Percentiles rank a stretch among this genome's conserved stretches.
These are phyloP conservation scores for Gracilaria domingensis DNA, from an alignment of 23 red algal genomes.

Conservation along the genomic window DNA sequence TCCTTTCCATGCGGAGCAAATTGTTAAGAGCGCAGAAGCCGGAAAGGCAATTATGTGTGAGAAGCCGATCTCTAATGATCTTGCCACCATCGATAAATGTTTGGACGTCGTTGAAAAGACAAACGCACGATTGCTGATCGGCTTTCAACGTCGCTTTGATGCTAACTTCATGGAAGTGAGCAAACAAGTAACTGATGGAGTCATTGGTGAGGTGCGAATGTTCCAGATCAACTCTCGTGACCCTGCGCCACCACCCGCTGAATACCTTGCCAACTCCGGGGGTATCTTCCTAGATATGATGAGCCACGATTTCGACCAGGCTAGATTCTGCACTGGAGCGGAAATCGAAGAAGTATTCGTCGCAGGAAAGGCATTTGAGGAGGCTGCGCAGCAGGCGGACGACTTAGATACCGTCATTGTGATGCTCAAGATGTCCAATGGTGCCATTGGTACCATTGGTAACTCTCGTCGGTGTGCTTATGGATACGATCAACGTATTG, in stretches of 20 bases:
- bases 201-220: slow-evolving; percentile 86
- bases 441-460: slow-evolving; percentile 91
- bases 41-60: slow-evolving; percentile 99
- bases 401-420: slow-evolving; percentile 91
- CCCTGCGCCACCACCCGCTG: slow-evolving; percentile 95
- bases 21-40: slow-evolving; percentile 80
- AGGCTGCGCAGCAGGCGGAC: slow-evolving; percentile 77
- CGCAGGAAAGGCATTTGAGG: slow-evolving; percentile 80
- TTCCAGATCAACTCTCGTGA: slow-evolving; percentile 92
- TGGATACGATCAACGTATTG: slow-evolving; percentile 98
- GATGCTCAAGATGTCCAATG: slow-evolving; percentile 94
- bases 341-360: slow-evolving; percentile 89
- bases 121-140: slow-evolving; percentile 89
- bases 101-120: slow-evolving; percentile 82
- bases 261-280: slow-evolving; percentile 91
- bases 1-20: slow-evolving; percentile 93
- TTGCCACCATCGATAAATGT: slow-evolving; percentile 86
- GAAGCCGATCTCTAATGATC: slow-evolving; percentile 92
- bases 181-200: slow-evolving; percentile 74
- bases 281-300: slow-evolving; percentile 94
- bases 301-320: slow-evolving; percentile 98
- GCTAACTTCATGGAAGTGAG: slow-evolving; percentile 83
- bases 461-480: slow-evolving; percentile 87
- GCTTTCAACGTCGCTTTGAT: slow-evolving; percentile 97
- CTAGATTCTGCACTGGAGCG: slow-evolving; percentile 83